Base-by-base conservation (phyloP, 768 basidiomycete genomes). In the Jaapia argillacea region DNA sequence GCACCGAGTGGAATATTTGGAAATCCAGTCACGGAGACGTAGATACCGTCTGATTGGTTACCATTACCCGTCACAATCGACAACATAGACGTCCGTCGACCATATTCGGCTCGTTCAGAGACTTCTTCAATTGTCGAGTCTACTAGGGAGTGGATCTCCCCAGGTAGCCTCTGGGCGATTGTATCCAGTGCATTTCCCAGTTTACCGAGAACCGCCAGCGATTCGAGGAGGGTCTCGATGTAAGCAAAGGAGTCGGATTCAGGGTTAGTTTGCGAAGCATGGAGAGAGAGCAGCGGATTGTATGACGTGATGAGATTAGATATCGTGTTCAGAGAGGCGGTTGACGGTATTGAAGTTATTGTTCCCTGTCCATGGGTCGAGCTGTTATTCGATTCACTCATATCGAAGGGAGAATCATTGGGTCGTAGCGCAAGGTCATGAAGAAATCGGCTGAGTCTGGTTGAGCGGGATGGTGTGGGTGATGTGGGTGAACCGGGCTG, bases 201-300 rank as follows among this genome's bases (percentile, higher is more conserved):
- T 56, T 87, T 86, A 5, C 93, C 94, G 12, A 99, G 69, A 2
- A 91, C 82, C 12, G 91, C 84, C 10, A 98, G 69, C n/a, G 92
- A 85, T 60, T 98, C 96, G 5, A 98, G 67, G 4, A 98, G 70
- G 2, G 79, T 85, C 64, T 97, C 96, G 51, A 98, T 82, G 55
- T 97, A 98, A 3, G 79, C 63, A 61, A 96, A 99, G 0, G 90
- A 91, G 57, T 99, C 90, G 6, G 79, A 72, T 64, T 99, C 96
- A 3, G 93, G 91, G 54, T 92, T 93, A n/a, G n/a, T n/a, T n/a
- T n/a, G n/a, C n/a, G n/a, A n/a, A n/a, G n/a, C 36, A n/a, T n/a
- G n/a, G n/a, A n/a, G n/a, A n/a, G n/a, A n/a, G n/a, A n/a, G n/a
- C n/a, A n/a, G n/a, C n/a, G n/a, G n/a, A n/a, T n/a, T n/a, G n/a